phyloP scores from a whole-genome alignment of 306 rosid genomes.

The Begonia loranthoides region DNA sequence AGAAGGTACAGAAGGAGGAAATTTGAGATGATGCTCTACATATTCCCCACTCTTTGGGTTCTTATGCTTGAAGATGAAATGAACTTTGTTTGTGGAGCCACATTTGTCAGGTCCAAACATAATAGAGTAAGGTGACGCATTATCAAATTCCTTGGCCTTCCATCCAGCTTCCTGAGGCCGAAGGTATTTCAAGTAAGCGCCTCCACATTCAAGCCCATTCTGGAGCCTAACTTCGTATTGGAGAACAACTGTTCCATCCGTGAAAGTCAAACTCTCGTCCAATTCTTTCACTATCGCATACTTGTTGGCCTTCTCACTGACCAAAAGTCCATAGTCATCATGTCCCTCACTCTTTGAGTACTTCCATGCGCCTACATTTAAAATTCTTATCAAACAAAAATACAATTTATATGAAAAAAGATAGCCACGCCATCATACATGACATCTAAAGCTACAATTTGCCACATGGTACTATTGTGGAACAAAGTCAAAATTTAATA shows the following conservation, averaged over 20 bases:
- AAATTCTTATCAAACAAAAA: neutral
- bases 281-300: slow-evolving; percentile 82
- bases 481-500: too few relatives aligned
- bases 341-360: slow-evolving; percentile 90
- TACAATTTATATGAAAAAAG: too few relatives aligned
- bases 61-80: slow-evolving; percentile 88
- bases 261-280: slow-evolving; percentile 44
- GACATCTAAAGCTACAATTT: too few relatives aligned
- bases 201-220: slow-evolving; percentile 96
- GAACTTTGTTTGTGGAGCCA: slow-evolving; percentile 96
- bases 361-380: slow-evolving; percentile 70
- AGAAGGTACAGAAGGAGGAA: slow-evolving; percentile 73
- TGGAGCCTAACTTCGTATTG: slow-evolving; percentile 93
- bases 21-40: slow-evolving; percentile 83
- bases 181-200: slow-evolving; percentile 88
- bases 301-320: slow-evolving; percentile 77
- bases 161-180: slow-evolving; percentile 86
- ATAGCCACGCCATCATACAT: too few relatives aligned
- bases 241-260: slow-evolving; percentile 66
- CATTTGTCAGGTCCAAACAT: slow-evolving; percentile 99
- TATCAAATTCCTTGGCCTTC: slow-evolving; percentile 68
- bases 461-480: too few relatives aligned
- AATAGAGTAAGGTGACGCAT: slow-evolving; percentile 71
- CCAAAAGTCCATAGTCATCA: slow-evolving; percentile 82
- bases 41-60: slow-evolving; percentile 75